Evolutionary conservation across 768 basidiomycete genomes (phyloP), one percentile per base, ranked within the genome.

Genomic region (Daedaleopsis nitida): DNA sequence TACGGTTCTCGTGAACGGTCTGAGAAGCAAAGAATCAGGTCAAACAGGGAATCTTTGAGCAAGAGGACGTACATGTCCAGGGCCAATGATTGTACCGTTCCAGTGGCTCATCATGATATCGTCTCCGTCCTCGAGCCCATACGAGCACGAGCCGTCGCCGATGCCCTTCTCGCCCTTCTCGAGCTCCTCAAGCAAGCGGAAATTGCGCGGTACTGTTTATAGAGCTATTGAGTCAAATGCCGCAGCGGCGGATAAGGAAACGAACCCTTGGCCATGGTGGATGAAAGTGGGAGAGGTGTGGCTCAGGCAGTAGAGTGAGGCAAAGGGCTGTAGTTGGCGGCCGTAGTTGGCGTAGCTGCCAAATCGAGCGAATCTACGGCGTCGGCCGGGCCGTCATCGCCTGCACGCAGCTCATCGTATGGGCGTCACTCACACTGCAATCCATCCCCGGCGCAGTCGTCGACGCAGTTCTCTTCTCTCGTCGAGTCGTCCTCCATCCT

Each of bases 151-250:
- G 57, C 96, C 96, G 78, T 98, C 96, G 65, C 96, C 96, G 73
- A 98, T 94, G 55, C 97, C 97, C 76, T 99, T 99, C 83, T 99
- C 97, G 70, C 97, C 97, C 77, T 98, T 98, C 76, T 99, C 97
- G 65, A 99, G 90, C 80, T 99, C 97, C 73, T 97, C 97, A 42
- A 99, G 86, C 21, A 98, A 86, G 52, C 92, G 86, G 81, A 98
- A 98, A 78, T 96, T 98, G 72, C 96, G 85, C 27, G 96, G 96
- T 64, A 99, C 96, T 98, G 71, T 12, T 48, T 19, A 57, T n/a
- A 14, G 27, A 42, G n/a, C 48, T 8, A 60, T 27, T 49, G 23
- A 23, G 47, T n/a, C n/a, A n/a, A n/a, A n/a, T n/a, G n/a, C n/a
- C n/a, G n/a, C n/a, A n/a, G n/a, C n/a, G n/a, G n/a, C n/a, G n/a